Base-by-base conservation (phyloP, 1,284 basidiomycete genomes). In the Prillingera fragicola region DNA sequence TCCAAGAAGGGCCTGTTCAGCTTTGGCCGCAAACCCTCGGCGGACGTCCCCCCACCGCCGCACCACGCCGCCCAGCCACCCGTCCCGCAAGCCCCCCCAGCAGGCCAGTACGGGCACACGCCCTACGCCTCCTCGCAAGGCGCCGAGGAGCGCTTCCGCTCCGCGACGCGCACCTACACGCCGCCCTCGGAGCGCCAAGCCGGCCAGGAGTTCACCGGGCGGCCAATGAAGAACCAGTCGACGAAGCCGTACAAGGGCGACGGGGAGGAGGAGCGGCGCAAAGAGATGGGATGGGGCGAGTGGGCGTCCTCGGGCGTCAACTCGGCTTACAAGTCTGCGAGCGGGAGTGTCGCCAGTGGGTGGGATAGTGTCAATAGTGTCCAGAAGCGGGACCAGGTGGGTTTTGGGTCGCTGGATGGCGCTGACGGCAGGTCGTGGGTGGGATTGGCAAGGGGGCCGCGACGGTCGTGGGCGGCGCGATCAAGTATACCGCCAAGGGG, bases 401-500 rank as follows among this genome's bases (percentile, higher is more conserved):
- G 52, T 38, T 14, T 4, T 5, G 19, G 3, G n/a, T n/a, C 32
- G 8, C 23, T 41, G n/a, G 8, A n/a, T 15, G 10, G 26, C 12
- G 26, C 12, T 29, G 25, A 33, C 39, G 33, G 24, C 39, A 56
- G 55, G 55, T 44, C 12, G 17, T 49, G 3, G 31, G 41, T 7
- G 41, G 38, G 4, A 33, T 56, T 32, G 51, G 48, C 1, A 39
- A 26, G 25, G 52, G 47, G 1, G 52, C 44, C 3, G 52, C 45
- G 4, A 54, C 45, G 34, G 55, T 38, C 26, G 55, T 39, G 0
- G 55, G 51, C 31, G 44, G 48, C 3, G 52, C 55, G 2, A 31
- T 50, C 41, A 56, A 56, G 44, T 42, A 46, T 17, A 45, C 46
- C 4, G 55, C 37, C 36, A 54, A 54, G 39, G 55, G 55, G 5